Conservation (phyloP, 805 yeast genomes). For the Yarrowia sp. region DNA sequence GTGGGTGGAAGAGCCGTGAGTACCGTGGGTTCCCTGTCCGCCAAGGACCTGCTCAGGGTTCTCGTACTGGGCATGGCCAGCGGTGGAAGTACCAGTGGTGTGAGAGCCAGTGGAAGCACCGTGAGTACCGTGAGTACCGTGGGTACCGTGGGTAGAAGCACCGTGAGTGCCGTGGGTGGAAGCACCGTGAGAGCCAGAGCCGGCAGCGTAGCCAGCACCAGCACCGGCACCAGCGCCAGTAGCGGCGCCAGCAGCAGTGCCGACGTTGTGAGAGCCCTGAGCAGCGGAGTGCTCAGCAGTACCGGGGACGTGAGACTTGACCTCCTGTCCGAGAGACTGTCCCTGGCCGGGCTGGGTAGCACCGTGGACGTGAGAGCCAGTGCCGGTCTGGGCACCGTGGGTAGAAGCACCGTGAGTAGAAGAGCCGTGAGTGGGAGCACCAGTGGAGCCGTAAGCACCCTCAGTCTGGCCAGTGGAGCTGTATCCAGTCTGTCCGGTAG, state of each 20-base stretch:
- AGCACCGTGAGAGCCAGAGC: slow-evolving; percentile 1
- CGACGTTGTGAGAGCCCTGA: not conserved
- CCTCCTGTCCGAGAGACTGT: slow-evolving; percentile 2
- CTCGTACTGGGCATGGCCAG: slow-evolving; percentile 2
- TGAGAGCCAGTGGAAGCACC: slow-evolving; percentile 13
- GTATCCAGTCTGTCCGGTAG: slow-evolving; percentile 8
- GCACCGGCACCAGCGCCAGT: slow-evolving; percentile 27
- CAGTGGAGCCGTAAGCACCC: slow-evolving; percentile 1
- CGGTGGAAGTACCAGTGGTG: not conserved
- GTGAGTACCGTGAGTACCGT: not conserved
- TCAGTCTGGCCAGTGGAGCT: slow-evolving; percentile 5
- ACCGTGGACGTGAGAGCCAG: slow-evolving; percentile 7
- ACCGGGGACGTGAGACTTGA: slow-evolving; percentile 14
- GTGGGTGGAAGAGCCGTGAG: not conserved
- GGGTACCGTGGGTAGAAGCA: not conserved
- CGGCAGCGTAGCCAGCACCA: slow-evolving; percentile 17
- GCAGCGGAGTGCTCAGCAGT: slow-evolving; percentile 12
- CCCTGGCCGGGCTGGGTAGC: slow-evolving; percentile 13
- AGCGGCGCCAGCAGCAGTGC: not conserved
- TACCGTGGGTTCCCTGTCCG: not conserved
- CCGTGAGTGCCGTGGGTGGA: not conserved
- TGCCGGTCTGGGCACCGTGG: not conserved
- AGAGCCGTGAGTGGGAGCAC: not conserved
- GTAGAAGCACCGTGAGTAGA: slow-evolving; percentile 3
- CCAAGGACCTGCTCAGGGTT: slow-evolving; percentile 10